Conservation (phyloP, 2,329 filamentous ascomycete species). For the Grosmannia penicillata region DNA sequence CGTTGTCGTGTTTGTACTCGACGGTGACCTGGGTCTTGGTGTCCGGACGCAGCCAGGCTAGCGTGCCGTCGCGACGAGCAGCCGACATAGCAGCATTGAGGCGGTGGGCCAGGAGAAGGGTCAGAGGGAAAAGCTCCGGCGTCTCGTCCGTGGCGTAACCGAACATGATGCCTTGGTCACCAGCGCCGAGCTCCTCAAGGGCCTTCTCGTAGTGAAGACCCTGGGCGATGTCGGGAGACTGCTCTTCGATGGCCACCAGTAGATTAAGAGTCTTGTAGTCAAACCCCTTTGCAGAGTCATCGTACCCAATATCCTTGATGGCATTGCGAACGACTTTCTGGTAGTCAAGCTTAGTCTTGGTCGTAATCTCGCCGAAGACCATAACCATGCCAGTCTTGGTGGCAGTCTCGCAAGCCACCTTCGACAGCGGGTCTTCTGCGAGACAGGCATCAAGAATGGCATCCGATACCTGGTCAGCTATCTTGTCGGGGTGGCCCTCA, state of each 20-base stretch:
- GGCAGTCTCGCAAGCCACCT: slow-evolving; percentile 97
- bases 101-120: slow-evolving; percentile 87
- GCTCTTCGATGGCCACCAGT: slow-evolving; percentile 96
- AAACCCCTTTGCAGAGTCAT: slow-evolving; percentile 93
- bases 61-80: slow-evolving; percentile 71
- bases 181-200: slow-evolving; percentile 92
- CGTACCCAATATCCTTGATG: slow-evolving; percentile 98
- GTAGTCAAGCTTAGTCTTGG: slow-evolving; percentile 91
- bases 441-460: slow-evolving; percentile 97
- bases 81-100: slow-evolving; percentile 90
- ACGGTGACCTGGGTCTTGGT: slow-evolving; percentile 99
- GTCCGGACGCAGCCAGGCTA: slow-evolving; percentile 93
- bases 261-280: slow-evolving; percentile 99
- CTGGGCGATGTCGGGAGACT: slow-evolving; percentile 97
- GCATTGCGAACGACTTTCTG: slow-evolving; percentile 89
- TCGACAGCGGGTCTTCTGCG: slow-evolving; percentile 86
- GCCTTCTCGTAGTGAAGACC: slow-evolving; percentile 97
- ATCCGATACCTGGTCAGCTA: slow-evolving; percentile 96
- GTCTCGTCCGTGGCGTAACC: slow-evolving; percentile 99
- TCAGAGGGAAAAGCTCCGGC: slow-evolving; percentile 89
- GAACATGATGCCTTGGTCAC: slow-evolving; percentile 99
- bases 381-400: slow-evolving; percentile 99
- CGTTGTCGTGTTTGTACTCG: slow-evolving; percentile 94
- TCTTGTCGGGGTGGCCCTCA: slow-evolving; percentile 91
- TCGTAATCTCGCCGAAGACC: slow-evolving; percentile 98